Percentiles rank a stretch among this genome's conserved stretches.
Evolutionary conservation across 2,329 filamentous ascomycete genomes (phyloP).

Genomic region (Fusarium sp.): DNA sequence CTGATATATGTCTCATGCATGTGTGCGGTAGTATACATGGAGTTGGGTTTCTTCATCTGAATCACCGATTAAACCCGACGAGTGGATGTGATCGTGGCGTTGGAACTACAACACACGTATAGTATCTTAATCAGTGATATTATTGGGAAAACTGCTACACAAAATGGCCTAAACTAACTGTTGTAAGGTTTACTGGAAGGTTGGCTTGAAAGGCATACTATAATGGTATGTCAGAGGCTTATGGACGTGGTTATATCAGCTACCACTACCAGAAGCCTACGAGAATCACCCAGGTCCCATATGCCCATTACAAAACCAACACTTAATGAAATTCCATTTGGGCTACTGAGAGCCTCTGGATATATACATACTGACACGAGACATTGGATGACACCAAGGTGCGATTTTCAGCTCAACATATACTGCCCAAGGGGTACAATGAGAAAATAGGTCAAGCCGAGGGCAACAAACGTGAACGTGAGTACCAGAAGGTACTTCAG

Average conservation of each 20-base stretch:
- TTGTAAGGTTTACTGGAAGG: no score
- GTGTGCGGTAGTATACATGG: not conserved
- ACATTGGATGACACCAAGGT: not conserved
- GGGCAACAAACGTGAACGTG: not conserved
- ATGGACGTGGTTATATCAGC: not conserved
- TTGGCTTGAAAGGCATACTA: not conserved
- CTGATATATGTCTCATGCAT: not conserved
- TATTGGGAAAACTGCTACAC: not conserved
- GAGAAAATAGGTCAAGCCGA: not conserved
- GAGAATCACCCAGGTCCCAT: not conserved
- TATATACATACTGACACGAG: not conserved
- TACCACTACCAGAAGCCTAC: not conserved
- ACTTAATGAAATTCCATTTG: not conserved
- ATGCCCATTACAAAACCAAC: not conserved
- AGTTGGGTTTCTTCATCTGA: not conserved
- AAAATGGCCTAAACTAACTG: no score
- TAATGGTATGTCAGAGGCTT: not conserved
- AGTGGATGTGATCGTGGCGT: not conserved
- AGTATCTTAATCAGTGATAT: not conserved
- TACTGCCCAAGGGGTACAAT: not conserved
- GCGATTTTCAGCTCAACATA: not conserved
- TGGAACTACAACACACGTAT: not conserved
- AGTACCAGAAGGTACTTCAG: not conserved
- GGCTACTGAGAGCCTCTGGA: not conserved
- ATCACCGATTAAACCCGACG: not conserved